Conservation (phyloP, 2,329 filamentous ascomycete species). For the Blumeria graminis region DNA sequence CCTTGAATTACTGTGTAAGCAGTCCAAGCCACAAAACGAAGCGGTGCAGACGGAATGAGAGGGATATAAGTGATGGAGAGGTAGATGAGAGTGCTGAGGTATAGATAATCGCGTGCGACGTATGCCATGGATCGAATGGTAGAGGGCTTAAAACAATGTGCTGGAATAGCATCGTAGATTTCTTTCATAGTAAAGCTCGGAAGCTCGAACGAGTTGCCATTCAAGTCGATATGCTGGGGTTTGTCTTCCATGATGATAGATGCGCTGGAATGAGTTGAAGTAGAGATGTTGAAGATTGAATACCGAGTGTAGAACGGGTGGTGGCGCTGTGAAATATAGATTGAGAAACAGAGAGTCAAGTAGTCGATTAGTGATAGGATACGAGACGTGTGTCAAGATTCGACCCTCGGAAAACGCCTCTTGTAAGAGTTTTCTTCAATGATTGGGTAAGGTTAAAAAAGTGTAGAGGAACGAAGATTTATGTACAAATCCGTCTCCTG, state of each 20-base stretch:
- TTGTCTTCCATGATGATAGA: not conserved
- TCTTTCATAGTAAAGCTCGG: conserved; percentile 16
- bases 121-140: conserved; percentile 29
- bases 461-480: too few relatives aligned
- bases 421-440: too few relatives aligned
- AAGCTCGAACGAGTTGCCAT: conserved; percentile 15
- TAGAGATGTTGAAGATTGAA: too few relatives aligned
- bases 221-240: conserved; percentile 13
- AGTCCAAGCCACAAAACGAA: conserved; percentile 28
- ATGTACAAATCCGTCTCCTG: too few relatives aligned
- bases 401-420: too few relatives aligned
- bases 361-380: too few relatives aligned
- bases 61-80: conserved; percentile 29
- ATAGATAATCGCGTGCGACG: conserved; percentile 29
- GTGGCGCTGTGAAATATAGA: too few relatives aligned
- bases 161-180: conserved; percentile 26
- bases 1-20: conserved; percentile 41
- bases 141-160: conserved; percentile 37
- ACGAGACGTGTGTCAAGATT: too few relatives aligned
- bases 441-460: too few relatives aligned
- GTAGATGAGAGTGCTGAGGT: conserved; percentile 23
- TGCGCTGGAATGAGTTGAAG: not conserved
- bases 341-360: too few relatives aligned
- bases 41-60: conserved; percentile 21
- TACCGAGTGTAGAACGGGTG: too few relatives aligned